Base-by-base conservation (phyloP, 768 basidiomycete species). In the Termitomyces sp. region DNA sequence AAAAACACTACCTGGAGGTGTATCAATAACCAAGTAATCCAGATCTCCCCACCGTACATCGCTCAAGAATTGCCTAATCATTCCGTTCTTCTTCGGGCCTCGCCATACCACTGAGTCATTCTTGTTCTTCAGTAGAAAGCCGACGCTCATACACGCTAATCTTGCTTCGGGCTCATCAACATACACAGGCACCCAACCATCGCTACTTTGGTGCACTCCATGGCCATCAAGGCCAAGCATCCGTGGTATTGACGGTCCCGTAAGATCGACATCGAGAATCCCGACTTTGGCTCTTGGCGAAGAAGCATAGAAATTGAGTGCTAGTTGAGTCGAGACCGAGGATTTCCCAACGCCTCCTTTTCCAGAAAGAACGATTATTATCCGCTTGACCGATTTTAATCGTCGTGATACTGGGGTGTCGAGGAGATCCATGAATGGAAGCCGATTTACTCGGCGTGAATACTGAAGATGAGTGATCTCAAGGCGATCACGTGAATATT, bases 281-380 rank as follows among this genome's bases (percentile, higher is more conserved):
- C 92, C 93, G 26, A 94, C 89, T 58, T 83, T 84, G 5, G 82
- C 79, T 37, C 71, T 80, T 5, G 87, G 83, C 2, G 85, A 79
- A 23, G 82, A 85, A 1, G 78, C 76, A 73, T 90, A 83, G 8
- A 99, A 84, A 59, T 86, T 91, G 50, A 98, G 81, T 0, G 97
- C 95, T 31, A 98, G 80, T 64, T 98, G 97, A 7, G 88, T 83
- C 2, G 93, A 85, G 23, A 98, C 88, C 1, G 94, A 96, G n/a
- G 95, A 98, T 74, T 99, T 99, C 55, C 97, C 97, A 42, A 98
- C 97, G 37, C 96, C 97, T 35, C 97, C 97, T 71, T 99, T 99
- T 8, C 97, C 97, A 0, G 94, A 92, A 41, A 95, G 81, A 55
- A 99, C 93, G 60, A 98, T 84, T 62, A 99, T 84, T 68, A 99